Evolutionary conservation across 371 early-diverging fungal genomes (phyloP), one percentile per base, ranked within the genome.

Genomic region (Rhizopus arrhizus): DNA sequence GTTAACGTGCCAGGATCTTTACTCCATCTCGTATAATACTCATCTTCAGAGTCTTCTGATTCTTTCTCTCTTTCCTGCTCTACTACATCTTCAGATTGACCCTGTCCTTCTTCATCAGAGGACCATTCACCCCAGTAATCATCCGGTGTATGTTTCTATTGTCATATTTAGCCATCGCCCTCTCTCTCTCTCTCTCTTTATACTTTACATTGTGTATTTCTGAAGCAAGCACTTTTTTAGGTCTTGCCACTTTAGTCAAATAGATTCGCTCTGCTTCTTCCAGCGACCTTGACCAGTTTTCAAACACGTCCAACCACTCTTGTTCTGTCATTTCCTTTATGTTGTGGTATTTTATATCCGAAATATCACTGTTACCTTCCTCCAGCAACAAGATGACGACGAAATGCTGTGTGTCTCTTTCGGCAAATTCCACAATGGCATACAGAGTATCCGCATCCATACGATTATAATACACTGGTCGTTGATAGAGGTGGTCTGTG

Each of bases 211-310:
- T 45, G 3, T 8, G 5, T 15, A 6, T 3, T 48, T 29, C 54
- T 51, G 62, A 47, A n/a, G 52, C 56, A 32, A 57, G 59, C 7
- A 55, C 43, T 31, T 32, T 31, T 57, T 63, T 64, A 9, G 53
- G 46, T 15, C 60, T 43, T 52, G 78, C 68, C 6, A 78, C 68
- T 34, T 68, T 69, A 12, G 53, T 62, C 9, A 76, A 47, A 62
- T 65, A 81, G 22, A 66, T 59, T 28, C 78, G 58, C 36, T 81
- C 81, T 2, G 81, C 91, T 91, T 89, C 52, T 81, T 83, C 16
- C 90, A 80, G 34, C 85, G 89, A 16, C 89, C 93, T 36, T 81
- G 88, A 68, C 81, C 81, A 81, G 22, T 59, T 68, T 31, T 50
- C 58, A 53, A 80, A 64, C 4, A 70, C 56, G 34, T 70, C 64